Percentiles rank a stretch among this genome's conserved stretches.
Conservation (phyloP, 2,329 filamentous ascomycete species). For the Colletotrichum filicis region DNA sequence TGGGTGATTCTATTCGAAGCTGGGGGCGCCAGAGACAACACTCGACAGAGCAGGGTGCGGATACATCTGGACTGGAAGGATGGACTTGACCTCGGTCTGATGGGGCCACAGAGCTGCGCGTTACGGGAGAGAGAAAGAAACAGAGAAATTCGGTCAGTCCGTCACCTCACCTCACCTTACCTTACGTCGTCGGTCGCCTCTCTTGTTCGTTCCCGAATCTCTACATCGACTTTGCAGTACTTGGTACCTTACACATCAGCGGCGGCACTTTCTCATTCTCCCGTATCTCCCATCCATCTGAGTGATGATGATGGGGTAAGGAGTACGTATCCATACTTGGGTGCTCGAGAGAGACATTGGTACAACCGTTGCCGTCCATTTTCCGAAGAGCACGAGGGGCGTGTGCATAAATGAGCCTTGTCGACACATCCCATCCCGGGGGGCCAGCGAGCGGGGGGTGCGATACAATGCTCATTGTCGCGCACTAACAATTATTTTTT, state of each 20-base stretch:
- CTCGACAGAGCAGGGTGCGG: not conserved
- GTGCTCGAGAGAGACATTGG: not conserved
- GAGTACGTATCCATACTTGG: slow-evolving; percentile 1
- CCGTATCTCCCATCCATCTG: not conserved
- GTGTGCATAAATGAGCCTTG: slow-evolving; percentile 16
- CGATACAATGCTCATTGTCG: slow-evolving; percentile 23
- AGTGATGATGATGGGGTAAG: not conserved
- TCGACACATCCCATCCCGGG: slow-evolving; percentile 24
- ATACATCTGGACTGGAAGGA: not conserved
- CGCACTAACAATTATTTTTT: slow-evolving; percentile 35
- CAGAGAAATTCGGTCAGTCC: slow-evolving; percentile 12
- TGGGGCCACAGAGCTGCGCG: not conserved
- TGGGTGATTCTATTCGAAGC: not conserved
- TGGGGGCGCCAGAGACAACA: not conserved
- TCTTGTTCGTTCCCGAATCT: too few species aligned
- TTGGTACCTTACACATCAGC: not conserved
- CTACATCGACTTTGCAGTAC: not conserved
- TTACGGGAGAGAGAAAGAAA: not conserved
- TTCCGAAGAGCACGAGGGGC: not conserved
- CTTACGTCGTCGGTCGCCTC: not conserved
- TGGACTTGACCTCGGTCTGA: not conserved
- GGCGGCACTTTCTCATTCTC: not conserved
- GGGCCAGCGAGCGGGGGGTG: slow-evolving; percentile 1
- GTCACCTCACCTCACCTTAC: slow-evolving; percentile 4
- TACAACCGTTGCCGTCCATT: not conserved